These are phyloP conservation scores for Myxozyma kluyveri DNA, from an alignment of 805 yeast species.

Conservation along the genomic window DNA sequence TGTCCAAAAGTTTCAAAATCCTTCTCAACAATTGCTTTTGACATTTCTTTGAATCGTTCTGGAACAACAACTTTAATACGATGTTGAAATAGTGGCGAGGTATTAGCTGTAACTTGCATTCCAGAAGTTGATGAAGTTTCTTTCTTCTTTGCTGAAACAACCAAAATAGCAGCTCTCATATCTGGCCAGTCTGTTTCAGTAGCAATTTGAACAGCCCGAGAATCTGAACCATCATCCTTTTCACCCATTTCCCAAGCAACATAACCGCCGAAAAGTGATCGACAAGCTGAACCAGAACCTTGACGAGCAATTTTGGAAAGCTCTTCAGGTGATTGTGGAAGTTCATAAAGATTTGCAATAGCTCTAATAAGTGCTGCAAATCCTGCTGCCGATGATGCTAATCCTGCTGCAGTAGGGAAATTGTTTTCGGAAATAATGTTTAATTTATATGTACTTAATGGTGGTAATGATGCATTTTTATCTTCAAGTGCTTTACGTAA, in stretches of 20 bases:
- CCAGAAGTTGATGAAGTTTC: conserved; percentile 94
- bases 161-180: conserved; percentile 87
- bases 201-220: conserved; percentile 90
- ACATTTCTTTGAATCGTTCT: conserved; percentile 77
- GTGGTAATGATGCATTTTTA: conserved; percentile 52
- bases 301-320: conserved; percentile 92
- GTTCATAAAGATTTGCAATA: conserved; percentile 77
- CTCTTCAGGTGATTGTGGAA: conserved; percentile 82
- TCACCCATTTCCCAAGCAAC: conserved; percentile 99
- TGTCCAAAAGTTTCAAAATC: conserved; percentile 82
- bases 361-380: conserved; percentile 92
- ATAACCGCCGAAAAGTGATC: conserved; percentile 94
- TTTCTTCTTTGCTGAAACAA: conserved; percentile 88
- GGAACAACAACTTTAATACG: conserved; percentile 86
- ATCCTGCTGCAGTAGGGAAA: conserved; percentile 98
- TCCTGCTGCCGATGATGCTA: conserved; percentile 98
- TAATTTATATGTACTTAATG: conserved; percentile 58
- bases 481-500: conserved; percentile 63
- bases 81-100: conserved; percentile 80
- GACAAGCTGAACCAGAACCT: conserved; percentile 98
- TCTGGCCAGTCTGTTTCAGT: conserved; percentile 84
- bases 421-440: conserved; percentile 90
- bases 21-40: conserved; percentile 63
- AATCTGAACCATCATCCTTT: conserved; percentile 75
- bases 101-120: conserved; percentile 90